phyloP scores from a whole-genome alignment of 345 rosid genomes.

The Geranium brycei region DNA sequence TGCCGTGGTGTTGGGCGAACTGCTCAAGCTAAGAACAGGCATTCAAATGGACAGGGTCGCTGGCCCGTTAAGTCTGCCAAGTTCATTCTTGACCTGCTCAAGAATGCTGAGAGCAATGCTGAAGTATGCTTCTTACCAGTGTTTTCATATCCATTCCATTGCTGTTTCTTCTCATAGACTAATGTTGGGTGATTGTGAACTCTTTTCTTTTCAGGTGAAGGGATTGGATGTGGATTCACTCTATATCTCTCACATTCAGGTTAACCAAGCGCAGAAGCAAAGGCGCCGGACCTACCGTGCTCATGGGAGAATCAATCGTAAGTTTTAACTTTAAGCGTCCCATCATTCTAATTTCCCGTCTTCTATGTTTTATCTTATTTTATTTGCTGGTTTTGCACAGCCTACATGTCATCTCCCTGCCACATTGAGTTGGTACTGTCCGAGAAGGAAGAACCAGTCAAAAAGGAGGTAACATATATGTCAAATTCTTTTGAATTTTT shows the following conservation, averaged over 20 bases:
- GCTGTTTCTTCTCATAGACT: not conserved
- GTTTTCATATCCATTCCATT: not conserved
- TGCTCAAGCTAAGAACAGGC: slow-evolving; percentile 98
- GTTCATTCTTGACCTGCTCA: slow-evolving; percentile 75
- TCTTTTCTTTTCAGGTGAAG: slow-evolving; percentile 42
- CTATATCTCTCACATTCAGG: slow-evolving; percentile 75
- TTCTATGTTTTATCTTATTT: not conserved
- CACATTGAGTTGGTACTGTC: slow-evolving; percentile 84
- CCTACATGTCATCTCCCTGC: slow-evolving; percentile 96
- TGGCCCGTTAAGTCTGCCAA: slow-evolving; percentile 90
- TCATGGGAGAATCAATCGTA: slow-evolving; percentile 96
- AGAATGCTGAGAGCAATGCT: slow-evolving; percentile 97
- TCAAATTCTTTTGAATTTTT: no score
- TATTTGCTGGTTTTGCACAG: slow-evolving; percentile 15
- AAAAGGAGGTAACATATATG: slow-evolving; percentile 60
- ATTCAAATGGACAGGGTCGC: slow-evolving; percentile 92
- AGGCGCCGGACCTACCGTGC: slow-evolving; percentile 96
- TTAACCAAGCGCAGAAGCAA: slow-evolving; percentile 91
- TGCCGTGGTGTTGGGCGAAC: slow-evolving; percentile 98
- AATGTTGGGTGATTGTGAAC: not conserved
- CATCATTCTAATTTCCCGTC: not conserved
- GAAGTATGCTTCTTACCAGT: slow-evolving; percentile 31
- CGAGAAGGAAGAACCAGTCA: slow-evolving; percentile 87
- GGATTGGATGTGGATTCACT: slow-evolving; percentile 93
- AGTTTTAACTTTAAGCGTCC: slow-evolving; percentile 5